These are phyloP conservation scores for Corymbia maculata DNA, from an alignment of 345 rosid species.

Conservation along the genomic window DNA sequence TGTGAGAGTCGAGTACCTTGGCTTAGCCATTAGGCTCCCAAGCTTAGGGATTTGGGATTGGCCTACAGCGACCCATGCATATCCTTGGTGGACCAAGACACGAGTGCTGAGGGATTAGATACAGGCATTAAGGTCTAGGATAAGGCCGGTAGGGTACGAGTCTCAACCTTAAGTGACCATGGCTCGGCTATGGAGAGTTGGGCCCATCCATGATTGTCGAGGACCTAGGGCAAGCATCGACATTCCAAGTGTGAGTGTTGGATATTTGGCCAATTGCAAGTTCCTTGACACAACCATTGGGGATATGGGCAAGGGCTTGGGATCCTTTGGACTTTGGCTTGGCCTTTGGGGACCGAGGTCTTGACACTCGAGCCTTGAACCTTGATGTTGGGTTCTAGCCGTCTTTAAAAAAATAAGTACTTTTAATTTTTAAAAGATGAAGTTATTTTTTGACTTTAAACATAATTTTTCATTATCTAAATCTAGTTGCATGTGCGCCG, in stretches of 20 bases:
- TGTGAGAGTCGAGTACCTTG: background rate
- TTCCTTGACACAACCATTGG: background rate
- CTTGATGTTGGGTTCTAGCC: rapidly evolving
- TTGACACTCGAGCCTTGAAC: background rate
- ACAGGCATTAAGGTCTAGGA: background rate
- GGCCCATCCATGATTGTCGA: background rate
- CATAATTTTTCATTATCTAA: background rate
- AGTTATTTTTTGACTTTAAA: background rate
- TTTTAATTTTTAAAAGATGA: background rate
- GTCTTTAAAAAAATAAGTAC: too few species aligned
- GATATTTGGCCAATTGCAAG: background rate
- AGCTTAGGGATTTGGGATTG: background rate
- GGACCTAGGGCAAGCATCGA: background rate
- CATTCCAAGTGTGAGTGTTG: background rate
- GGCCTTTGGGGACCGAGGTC: background rate
- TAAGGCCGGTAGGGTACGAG: background rate
- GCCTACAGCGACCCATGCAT: background rate
- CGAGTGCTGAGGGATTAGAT: too few species aligned
- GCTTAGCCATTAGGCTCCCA: background rate
- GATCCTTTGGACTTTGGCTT: background rate
- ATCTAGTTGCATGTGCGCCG: background rate
- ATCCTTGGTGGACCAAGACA: background rate
- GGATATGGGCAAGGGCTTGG: background rate
- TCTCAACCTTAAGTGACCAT: background rate
- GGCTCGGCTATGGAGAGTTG: background rate